Conservation (phyloP, 768 basidiomycete species). For the Lyophyllum atratum region DNA sequence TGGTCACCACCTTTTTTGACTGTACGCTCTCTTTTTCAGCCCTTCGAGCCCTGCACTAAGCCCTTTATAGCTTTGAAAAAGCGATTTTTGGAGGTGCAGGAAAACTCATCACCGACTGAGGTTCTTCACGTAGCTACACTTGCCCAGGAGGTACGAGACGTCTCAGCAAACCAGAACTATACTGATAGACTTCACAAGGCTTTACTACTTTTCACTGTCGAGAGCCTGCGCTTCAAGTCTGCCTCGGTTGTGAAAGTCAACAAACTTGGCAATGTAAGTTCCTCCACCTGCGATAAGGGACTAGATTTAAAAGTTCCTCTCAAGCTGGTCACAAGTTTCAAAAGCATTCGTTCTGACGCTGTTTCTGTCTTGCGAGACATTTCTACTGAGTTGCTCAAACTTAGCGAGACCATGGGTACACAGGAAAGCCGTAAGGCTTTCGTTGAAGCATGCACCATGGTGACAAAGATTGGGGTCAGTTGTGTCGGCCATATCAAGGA, state of each 20-base stretch:
- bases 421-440: slow-evolving; percentile 53
- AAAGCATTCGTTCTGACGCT: slow-evolving; percentile 58
- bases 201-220: slow-evolving; percentile 69
- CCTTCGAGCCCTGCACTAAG: neutral
- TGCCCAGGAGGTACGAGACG: slow-evolving; percentile 63
- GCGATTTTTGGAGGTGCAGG: slow-evolving; percentile 49
- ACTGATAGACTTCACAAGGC: slow-evolving; percentile 47
- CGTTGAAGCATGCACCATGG: slow-evolving; percentile 46
- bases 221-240: slow-evolving; percentile 73
- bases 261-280: slow-evolving; percentile 69
- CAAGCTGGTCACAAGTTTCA: slow-evolving; percentile 70
- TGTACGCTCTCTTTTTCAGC: slow-evolving; percentile 33
- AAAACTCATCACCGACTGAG: slow-evolving; percentile 48
- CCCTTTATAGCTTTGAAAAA: slow-evolving; percentile 48
- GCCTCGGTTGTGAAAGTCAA: slow-evolving; percentile 69
- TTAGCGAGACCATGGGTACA: slow-evolving; percentile 53
- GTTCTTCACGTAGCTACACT: slow-evolving; percentile 74
- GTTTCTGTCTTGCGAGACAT: slow-evolving; percentile 57
- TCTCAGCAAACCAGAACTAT: neutral
- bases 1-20: slow-evolving; percentile 62
- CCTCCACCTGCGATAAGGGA: neutral
- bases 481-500: neutral
- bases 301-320: slow-evolving; percentile 6
- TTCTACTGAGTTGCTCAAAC: slow-evolving; percentile 48
- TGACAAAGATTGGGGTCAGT: slow-evolving; percentile 39